Base-by-base conservation (phyloP, 2,329 filamentous ascomycete species). In the Septoria petroselini region DNA sequence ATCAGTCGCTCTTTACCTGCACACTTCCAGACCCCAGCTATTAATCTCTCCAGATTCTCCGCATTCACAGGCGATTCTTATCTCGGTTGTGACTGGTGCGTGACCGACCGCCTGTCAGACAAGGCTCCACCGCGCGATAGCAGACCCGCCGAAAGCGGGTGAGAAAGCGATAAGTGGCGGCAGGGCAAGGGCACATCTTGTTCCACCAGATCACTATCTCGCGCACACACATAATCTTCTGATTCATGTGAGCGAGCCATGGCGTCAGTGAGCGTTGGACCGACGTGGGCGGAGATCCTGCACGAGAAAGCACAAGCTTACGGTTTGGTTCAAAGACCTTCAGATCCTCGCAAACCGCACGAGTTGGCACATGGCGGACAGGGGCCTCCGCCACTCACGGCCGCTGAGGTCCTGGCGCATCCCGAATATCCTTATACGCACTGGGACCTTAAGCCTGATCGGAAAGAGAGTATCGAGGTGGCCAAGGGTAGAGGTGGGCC, bases 401-500 rank as follows among this genome's bases (percentile, higher is more conserved):
- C 76, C 4, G 78, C 77, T 29, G 77, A 86, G 62, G 79, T 85
- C 25, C 67, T 80, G 54, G 70, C 76, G 34, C 84, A 86, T 61
- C 83, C 84, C 0, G 81, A 86, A 41, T 91, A 80, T 61, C 71
- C 77, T 3, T 78, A 84, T 40, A 78, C 81, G 1, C 73, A 83
- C 68, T 91, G 85, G 84, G 73, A 79, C 21, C 78, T 94, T 17
- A 76, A 82, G 60, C 84, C 88, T 4, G 76, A 82, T 40, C 73
- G 75, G 33, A 75, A 77, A 41, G 88, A 84, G 3, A 76, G 76
- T 35, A 64, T 81, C 5, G 70, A 79, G 2, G 86, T 88, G 21
- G 88, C 85, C n/a, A 73, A 78, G 48, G 79, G 73, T 30, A 79
- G 86, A 60, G 85, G 88, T 55, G 88, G 87, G 1, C 88, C 88